Evolutionary conservation across 768 basidiomycete species (phyloP).

Genomic region (Leccinum rimulosum): DNA sequence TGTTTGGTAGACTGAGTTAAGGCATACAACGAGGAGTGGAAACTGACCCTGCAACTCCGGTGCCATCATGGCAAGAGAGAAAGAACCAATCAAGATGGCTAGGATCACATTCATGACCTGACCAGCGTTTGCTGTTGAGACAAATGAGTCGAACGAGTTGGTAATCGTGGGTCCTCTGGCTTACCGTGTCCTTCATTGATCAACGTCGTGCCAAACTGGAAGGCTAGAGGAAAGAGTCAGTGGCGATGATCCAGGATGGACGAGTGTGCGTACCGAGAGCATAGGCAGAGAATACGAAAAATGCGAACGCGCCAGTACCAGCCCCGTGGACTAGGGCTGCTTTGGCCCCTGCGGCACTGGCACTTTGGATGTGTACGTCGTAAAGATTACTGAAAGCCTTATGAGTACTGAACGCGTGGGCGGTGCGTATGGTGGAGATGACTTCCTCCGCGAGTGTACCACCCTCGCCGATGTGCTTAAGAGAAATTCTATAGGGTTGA

Average conservation of each 20-base stretch:
- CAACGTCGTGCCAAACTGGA: slow-evolving; percentile 87
- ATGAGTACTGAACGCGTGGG: slow-evolving; percentile 90
- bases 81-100: slow-evolving; percentile 84
- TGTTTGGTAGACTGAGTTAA: slow-evolving; percentile 23
- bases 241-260: slow-evolving; percentile 25
- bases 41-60: slow-evolving; percentile 79
- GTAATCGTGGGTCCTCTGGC: slow-evolving; percentile 6
- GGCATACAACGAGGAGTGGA: not conserved
- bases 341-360: slow-evolving; percentile 53
- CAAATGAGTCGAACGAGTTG: not conserved
- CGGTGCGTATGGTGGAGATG: slow-evolving; percentile 86
- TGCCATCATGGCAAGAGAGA: slow-evolving; percentile 79
- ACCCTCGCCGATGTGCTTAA: slow-evolving; percentile 75
- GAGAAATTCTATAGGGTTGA: slow-evolving; percentile 46
- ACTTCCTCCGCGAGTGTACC: slow-evolving; percentile 91
- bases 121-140: slow-evolving; percentile 55
- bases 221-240: slow-evolving; percentile 47
- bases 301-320: slow-evolving; percentile 74
- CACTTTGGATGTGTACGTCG: slow-evolving; percentile 53
- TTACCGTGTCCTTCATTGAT: slow-evolving; percentile 58
- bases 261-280: slow-evolving; percentile 49
- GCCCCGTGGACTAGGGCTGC: slow-evolving; percentile 57
- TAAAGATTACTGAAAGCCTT: slow-evolving; percentile 61
- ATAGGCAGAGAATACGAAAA: slow-evolving; percentile 76
- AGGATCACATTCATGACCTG: slow-evolving; percentile 81